A percentile compares a stretch with the other conserved stretches of the same genome.
Evolutionary conservation across 495 filamentous ascomycete genomes (phyloP).

Genomic region (Aspergillus bertholletiae): DNA sequence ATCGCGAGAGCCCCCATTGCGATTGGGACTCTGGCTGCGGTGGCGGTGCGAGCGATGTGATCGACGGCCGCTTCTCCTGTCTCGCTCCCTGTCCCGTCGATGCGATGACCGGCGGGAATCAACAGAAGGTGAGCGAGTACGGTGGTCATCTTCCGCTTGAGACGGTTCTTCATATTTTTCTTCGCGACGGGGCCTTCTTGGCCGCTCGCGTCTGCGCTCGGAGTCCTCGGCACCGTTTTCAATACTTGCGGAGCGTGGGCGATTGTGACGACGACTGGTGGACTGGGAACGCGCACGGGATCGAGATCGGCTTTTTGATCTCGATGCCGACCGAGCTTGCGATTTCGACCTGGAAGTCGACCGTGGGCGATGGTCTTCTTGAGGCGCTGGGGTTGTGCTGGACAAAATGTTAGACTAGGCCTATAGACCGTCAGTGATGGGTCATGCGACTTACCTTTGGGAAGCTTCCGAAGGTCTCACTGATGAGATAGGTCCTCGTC

Average conservation of each 20-base stretch:
- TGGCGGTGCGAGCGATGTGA: slow-evolving; percentile 47
- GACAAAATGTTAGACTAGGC: neutral
- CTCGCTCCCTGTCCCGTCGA: slow-evolving; percentile 43
- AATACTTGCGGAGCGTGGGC: slow-evolving; percentile 53
- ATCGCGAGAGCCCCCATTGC: slow-evolving; percentile 25
- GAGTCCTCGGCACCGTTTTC: slow-evolving; percentile 46
- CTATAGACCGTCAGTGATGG: neutral
- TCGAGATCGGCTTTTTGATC: slow-evolving; percentile 31
- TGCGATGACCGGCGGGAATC: slow-evolving; percentile 50
- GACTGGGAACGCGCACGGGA: slow-evolving; percentile 46
- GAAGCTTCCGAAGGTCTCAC: slow-evolving; percentile 22
- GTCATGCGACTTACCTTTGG: slow-evolving; percentile 34
- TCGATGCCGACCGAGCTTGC: slow-evolving; percentile 29
- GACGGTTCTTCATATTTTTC: slow-evolving; percentile 44
- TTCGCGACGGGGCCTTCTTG: slow-evolving; percentile 43
- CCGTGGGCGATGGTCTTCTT: slow-evolving; percentile 24
- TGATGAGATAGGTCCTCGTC: slow-evolving; percentile 24
- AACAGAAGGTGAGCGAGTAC: slow-evolving; percentile 50
- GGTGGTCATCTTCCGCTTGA: slow-evolving; percentile 37
- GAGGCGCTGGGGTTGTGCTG: slow-evolving; percentile 19
- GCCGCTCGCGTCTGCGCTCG: slow-evolving; percentile 44
- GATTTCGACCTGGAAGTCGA: slow-evolving; percentile 33
- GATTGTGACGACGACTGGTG: slow-evolving; percentile 50
- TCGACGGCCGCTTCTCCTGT: slow-evolving; percentile 37
- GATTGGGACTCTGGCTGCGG: slow-evolving; percentile 33